These are phyloP conservation scores for Hepatocystis sp. DNA, from an alignment of 169 alveolate species.

Conservation along the genomic window DNA sequence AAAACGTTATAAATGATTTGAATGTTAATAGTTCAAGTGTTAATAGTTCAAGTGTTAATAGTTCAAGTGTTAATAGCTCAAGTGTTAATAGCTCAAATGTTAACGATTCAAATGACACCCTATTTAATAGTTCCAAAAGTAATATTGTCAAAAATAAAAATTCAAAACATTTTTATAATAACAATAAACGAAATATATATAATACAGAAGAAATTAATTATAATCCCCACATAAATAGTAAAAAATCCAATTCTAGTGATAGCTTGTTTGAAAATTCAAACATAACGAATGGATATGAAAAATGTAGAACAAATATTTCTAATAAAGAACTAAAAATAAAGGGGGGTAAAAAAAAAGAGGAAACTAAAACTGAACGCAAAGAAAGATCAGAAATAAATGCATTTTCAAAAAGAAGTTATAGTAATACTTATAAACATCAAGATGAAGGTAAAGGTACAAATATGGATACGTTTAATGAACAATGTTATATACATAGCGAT, in stretches of 20 bases:
- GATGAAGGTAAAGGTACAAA: constrained; percentile 10
- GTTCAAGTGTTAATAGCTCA: no score
- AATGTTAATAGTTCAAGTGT: no score
- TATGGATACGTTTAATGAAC: constrained; percentile 4
- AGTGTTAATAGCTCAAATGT: no score
- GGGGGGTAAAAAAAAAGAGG: constrained; percentile 19
- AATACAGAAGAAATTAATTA: constrained; percentile 2
- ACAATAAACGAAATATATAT: neutral
- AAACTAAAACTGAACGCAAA: constrained; percentile 6
- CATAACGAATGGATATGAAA: constrained; percentile 1
- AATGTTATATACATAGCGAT: constrained; percentile 16
- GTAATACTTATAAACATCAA: constrained; percentile 11
- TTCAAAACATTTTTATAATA: no score
- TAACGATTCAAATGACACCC: no score
- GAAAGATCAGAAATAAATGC: constrained; percentile 9
- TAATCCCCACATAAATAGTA: neutral
- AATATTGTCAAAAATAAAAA: no score
- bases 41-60: no score
- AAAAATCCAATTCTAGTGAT: constrained; percentile 9
- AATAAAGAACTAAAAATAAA: constrained; percentile 2
- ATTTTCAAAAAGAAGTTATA: neutral
- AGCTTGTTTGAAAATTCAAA: constrained; percentile 7
- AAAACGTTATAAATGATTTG: no score
- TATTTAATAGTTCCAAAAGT: no score
- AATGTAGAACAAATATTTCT: neutral